Evolutionary conservation across 768 basidiomycete genomes (phyloP).

Genomic region (Ramaria sp.): DNA sequence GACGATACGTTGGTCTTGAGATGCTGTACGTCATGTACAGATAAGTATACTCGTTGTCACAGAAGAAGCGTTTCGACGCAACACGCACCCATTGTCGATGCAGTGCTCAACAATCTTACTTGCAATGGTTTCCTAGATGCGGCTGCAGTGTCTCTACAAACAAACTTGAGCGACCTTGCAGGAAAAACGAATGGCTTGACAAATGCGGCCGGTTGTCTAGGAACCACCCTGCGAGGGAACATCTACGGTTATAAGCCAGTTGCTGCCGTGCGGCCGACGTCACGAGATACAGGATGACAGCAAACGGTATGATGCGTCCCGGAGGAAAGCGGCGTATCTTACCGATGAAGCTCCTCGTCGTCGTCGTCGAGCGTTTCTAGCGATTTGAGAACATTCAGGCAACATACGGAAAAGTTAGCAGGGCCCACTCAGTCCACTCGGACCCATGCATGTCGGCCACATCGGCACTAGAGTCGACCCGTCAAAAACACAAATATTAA

Average conservation of each 20-base stretch:
- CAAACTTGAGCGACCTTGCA: neutral
- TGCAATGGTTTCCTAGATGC: neutral
- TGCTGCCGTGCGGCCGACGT: neutral
- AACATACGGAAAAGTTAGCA: too few relatives aligned
- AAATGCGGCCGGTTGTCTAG: neutral
- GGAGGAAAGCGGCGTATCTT: neutral
- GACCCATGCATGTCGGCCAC: too few relatives aligned
- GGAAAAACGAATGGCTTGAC: neutral
- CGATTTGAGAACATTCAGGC: neutral
- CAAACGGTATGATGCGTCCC: neutral
- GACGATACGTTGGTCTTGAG: conserved; percentile 43
- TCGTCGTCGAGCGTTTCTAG: too few relatives aligned
- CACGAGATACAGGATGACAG: neutral
- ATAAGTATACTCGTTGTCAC: neutral
- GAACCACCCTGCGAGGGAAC: conserved; percentile 7
- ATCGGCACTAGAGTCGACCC: too few relatives aligned
- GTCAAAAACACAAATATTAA: too few relatives aligned
- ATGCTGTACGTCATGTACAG: neutral
- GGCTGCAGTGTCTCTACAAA: neutral
- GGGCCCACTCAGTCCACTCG: too few relatives aligned
- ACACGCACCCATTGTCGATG: conserved; percentile 5
- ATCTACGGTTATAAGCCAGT: neutral
- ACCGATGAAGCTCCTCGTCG: neutral
- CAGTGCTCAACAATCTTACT: neutral
- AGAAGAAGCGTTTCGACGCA: neutral